phyloP scores from a whole-genome alignment of 2,329 filamentous ascomycete species.

The Aspergillus luchuensis region DNA sequence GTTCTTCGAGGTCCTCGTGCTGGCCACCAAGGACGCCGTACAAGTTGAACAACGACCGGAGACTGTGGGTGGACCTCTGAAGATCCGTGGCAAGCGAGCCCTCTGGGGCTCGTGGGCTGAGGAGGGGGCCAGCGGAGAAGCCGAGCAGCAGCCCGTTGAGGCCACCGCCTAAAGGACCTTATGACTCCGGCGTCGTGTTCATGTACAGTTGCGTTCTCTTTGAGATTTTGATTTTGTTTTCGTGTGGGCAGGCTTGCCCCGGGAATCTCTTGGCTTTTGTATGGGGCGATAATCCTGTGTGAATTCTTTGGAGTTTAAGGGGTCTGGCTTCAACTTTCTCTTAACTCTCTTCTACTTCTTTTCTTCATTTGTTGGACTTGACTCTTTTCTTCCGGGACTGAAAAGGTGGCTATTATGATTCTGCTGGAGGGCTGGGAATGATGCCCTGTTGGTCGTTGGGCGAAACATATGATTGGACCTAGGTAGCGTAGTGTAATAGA shows the following conservation, averaged over 20 bases:
- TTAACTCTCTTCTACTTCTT: background rate
- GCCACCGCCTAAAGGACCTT: slow-evolving; percentile 20
- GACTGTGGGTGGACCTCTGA: slow-evolving; percentile 74
- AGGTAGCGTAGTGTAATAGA: slow-evolving; percentile 16
- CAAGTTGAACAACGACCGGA: slow-evolving; percentile 85
- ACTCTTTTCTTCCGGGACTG: slow-evolving; percentile 6
- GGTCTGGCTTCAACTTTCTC: background rate
- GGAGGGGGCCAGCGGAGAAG: slow-evolving; percentile 54
- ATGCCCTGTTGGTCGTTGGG: slow-evolving; percentile 9
- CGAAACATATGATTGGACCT: slow-evolving; percentile 16
- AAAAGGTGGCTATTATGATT: slow-evolving; percentile 19
- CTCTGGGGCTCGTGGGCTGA: slow-evolving; percentile 98
- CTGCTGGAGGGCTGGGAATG: slow-evolving; percentile 2
- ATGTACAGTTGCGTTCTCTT: slow-evolving; percentile 17
- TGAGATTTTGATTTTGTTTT: slow-evolving; percentile 1
- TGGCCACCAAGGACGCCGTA: slow-evolving; percentile 96
- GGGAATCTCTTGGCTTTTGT: slow-evolving; percentile 5
- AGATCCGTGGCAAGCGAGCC: slow-evolving; percentile 87
- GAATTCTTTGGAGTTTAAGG: slow-evolving; percentile 6
- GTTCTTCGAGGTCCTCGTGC: slow-evolving; percentile 96
- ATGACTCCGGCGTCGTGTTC: background rate
- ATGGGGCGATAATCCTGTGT: background rate
- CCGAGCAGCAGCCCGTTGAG: slow-evolving; percentile 38
- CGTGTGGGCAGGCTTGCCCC: background rate
- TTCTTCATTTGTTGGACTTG: too few species aligned